Base-by-base conservation (phyloP, 106 monocot species). In the Platanthera guangdongensis region DNA sequence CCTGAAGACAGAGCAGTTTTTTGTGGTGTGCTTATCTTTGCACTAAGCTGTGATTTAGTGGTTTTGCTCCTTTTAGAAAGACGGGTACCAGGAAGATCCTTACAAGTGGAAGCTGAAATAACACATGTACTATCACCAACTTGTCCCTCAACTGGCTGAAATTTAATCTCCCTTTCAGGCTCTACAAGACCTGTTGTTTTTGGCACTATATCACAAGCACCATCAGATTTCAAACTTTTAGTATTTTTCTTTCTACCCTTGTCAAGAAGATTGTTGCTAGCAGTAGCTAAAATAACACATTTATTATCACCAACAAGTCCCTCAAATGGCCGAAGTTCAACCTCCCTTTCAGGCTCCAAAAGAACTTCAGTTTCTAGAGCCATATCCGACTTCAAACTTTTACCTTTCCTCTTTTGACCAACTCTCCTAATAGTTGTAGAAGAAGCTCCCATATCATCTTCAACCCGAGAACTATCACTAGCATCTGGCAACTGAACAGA, bases 41-140 rank as follows among this genome's bases (percentile, higher is more conserved):
- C 57, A 8, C 74, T 57, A 78, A 49, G 19, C 71, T 81, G 81
- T 79, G 73, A 60, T 4, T 76, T 72, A 72, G 84, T 28, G 74
- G 78, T 68, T 30, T 79, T 49, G 32, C 87, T 74, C 74, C 83
- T 79, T 68, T 53, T 85, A 10, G 73, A 76, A 64, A 39, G 70
- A 76, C 6, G 16, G 51, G 47, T 46, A 78, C 59, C 74, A 57
- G 25, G 55, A 32, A 28, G 52, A 62, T 3, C 47, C 6, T 59
- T 68, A 28, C 46, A 52, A 60, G 73, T 5, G 4, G 50, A 8
- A 62, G 50, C 32, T 39, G 63, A 65, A 71, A 68, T 15, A 73
- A 12, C 54, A 60, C 28, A 14, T 3, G 30, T 57, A 74, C 59
- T 57, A 69, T 47, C 72, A 78, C 45, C 70, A 10, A 74, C 76